A percentile compares a stretch with the other conserved stretches of the same genome.
These are phyloP conservation scores for Arthrinium phaeospermum DNA, from an alignment of 2,329 filamentous ascomycete species.

Conservation along the genomic window DNA sequence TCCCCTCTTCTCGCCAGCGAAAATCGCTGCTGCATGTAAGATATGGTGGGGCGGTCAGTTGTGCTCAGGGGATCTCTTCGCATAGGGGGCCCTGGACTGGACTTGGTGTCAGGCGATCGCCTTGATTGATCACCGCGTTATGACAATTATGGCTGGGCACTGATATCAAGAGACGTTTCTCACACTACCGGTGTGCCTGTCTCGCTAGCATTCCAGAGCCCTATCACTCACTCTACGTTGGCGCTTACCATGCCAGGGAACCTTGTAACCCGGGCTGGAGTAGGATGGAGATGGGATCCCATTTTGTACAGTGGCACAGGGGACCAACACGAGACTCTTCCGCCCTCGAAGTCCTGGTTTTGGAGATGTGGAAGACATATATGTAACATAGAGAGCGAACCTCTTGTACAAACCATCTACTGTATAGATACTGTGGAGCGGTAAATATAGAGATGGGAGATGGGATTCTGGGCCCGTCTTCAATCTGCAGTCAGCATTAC, in stretches of 20 bases:
- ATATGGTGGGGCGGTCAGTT: background rate
- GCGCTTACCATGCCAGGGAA: background rate
- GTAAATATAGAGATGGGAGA: background rate
- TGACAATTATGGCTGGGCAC: background rate
- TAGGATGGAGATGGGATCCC: background rate
- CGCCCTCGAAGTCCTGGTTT: too few relatives aligned
- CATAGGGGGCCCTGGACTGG: too few relatives aligned
- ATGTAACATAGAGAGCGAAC: background rate
- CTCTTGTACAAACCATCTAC: background rate
- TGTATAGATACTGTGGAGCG: background rate
- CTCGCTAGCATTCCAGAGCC: too few relatives aligned
- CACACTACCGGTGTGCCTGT: background rate
- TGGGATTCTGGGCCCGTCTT: background rate
- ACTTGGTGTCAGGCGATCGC: too few relatives aligned
- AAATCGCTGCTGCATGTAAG: background rate
- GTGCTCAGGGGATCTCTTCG: too few relatives aligned
- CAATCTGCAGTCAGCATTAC: background rate
- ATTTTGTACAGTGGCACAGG: background rate
- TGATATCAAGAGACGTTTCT: background rate
- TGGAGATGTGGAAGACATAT: too few relatives aligned
- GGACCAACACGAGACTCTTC: background rate
- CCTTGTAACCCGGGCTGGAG: background rate
- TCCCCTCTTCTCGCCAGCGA: background rate
- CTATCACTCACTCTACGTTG: background rate
- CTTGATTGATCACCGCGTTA: too few relatives aligned